Conservation (phyloP, 75 land plant genomes). For the Selaginella moellendorffii region DNA sequence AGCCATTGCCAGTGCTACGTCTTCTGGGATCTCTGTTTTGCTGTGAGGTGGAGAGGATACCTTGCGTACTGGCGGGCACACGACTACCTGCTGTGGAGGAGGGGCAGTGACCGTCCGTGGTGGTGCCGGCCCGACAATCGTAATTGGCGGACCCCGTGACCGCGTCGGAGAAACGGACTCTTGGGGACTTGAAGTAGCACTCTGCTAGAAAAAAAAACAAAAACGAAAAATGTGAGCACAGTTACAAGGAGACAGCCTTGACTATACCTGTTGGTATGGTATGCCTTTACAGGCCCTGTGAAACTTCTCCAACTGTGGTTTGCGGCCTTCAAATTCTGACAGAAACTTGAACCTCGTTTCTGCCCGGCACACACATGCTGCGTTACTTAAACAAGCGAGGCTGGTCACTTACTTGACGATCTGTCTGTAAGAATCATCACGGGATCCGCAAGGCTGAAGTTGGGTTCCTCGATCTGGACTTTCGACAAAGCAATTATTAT, state of each 20-base stretch:
- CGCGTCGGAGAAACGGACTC: neutral
- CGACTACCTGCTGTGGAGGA: no score
- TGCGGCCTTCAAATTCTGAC: constrained; percentile 52
- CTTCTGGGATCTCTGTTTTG: no score
- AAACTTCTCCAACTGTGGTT: constrained; percentile 45
- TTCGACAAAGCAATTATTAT: constrained; percentile 40
- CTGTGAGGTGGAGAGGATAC: no score
- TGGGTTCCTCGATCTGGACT: constrained; percentile 58
- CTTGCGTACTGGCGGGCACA: no score
- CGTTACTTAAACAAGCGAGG: neutral
- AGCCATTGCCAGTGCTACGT: constrained; percentile 54
- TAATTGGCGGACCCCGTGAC: neutral
- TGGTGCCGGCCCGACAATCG: no score
- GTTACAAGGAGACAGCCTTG: no score
- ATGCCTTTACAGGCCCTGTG: constrained; percentile 78
- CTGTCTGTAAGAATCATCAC: constrained; percentile 37
- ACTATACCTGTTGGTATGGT: constrained; percentile 51
- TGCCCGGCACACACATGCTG: constrained; percentile 11
- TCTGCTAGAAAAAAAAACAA: no score
- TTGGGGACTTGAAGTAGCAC: neutral
- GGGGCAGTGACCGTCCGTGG: no score
- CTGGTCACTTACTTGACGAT: constrained; percentile 32
- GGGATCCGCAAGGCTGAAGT: constrained; percentile 45
- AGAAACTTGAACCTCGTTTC: constrained; percentile 45
- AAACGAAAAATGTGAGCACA: no score